Conservation (phyloP, 2,329 filamentous ascomycete species). For the Diaporthe citrichinensis region DNA sequence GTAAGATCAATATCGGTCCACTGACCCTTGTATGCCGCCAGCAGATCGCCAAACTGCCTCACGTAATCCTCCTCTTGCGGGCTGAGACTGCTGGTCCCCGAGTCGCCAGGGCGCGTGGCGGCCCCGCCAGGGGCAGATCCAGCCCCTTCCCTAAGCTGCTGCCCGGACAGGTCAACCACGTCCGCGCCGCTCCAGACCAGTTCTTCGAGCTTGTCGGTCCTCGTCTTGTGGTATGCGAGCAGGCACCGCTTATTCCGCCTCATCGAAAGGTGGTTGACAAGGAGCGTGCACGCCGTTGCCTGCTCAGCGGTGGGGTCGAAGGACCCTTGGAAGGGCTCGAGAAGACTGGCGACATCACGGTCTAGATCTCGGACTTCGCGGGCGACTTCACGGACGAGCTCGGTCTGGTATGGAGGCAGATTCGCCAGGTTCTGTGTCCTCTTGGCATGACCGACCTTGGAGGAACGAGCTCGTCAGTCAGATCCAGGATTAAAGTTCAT, state of each 20-base stretch:
- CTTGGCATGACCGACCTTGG: slow-evolving; percentile 94
- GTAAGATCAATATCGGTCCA: slow-evolving; percentile 99
- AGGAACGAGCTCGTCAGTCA: slow-evolving; percentile 42
- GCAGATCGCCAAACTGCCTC: slow-evolving; percentile 88
- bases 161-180: slow-evolving; percentile 77
- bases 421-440: slow-evolving; percentile 88
- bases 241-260: slow-evolving; percentile 96
- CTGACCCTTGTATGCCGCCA: slow-evolving; percentile 97
- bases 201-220: slow-evolving; percentile 92
- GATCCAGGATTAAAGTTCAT: neutral
- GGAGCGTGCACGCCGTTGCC: slow-evolving; percentile 86
- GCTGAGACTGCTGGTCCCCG: slow-evolving; percentile 81
- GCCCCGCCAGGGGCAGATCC: slow-evolving; percentile 53
- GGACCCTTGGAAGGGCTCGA: slow-evolving; percentile 85
- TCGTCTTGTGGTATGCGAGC: slow-evolving; percentile 91
- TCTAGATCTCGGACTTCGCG: slow-evolving; percentile 95
- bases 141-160: slow-evolving; percentile 63
- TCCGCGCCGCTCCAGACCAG: slow-evolving; percentile 94
- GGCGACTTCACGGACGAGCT: slow-evolving; percentile 87
- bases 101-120: slow-evolving; percentile 57
- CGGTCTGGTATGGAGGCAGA: slow-evolving; percentile 92
- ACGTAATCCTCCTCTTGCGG: slow-evolving; percentile 98
- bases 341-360: slow-evolving; percentile 83
- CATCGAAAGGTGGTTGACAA: slow-evolving; percentile 96
- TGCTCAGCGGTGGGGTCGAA: slow-evolving; percentile 90